phyloP scores from a whole-genome alignment of 768 basidiomycete genomes.

The Favolaschia claudopus region DNA sequence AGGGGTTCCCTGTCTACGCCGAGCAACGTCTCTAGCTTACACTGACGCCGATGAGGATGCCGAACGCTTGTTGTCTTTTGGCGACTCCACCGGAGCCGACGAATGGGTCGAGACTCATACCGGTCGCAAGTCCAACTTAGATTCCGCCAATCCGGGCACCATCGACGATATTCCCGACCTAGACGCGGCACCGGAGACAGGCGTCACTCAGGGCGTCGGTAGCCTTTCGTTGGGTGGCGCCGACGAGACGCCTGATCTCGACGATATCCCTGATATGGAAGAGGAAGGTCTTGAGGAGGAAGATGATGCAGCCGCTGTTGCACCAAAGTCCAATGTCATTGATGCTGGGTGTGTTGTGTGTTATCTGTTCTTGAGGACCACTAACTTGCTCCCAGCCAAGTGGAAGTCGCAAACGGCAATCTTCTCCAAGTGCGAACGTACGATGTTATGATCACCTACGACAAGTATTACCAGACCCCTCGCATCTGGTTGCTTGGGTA shows the following conservation, averaged over 20 bases:
- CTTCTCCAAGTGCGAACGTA: conserved; percentile 96
- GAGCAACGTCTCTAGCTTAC: conserved; percentile 91
- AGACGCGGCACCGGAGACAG: conserved; percentile 54
- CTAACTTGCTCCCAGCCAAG: no score
- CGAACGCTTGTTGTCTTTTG: conserved; percentile 89
- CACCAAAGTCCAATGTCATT: conserved; percentile 56
- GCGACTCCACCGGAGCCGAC: conserved; percentile 71
- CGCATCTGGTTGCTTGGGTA: conserved; percentile 98
- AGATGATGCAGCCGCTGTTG: conserved; percentile 86
- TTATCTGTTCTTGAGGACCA: no score
- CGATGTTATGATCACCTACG: conserved; percentile 99
- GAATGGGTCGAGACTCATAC: conserved; percentile 99
- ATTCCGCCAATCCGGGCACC: conserved; percentile 65
- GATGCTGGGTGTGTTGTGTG: conserved; percentile 58
- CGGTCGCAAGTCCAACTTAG: conserved; percentile 63
- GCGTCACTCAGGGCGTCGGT: conserved; percentile 51
- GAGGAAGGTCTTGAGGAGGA: conserved; percentile 86
- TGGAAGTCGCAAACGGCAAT: conserved; percentile 78
- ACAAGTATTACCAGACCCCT: conserved; percentile 99
- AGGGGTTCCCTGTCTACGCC: conserved; percentile 95
- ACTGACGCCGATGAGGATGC: conserved; percentile 97
- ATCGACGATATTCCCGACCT: conserved; percentile 92
- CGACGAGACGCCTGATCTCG: conserved; percentile 85
- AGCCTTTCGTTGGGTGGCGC: conserved; percentile 51
- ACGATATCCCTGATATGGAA: conserved; percentile 99